A percentile compares a stretch with the other conserved stretches of the same genome.
Conservation (phyloP, 306 rosid species). For the Castanopsis chinensis region DNA sequence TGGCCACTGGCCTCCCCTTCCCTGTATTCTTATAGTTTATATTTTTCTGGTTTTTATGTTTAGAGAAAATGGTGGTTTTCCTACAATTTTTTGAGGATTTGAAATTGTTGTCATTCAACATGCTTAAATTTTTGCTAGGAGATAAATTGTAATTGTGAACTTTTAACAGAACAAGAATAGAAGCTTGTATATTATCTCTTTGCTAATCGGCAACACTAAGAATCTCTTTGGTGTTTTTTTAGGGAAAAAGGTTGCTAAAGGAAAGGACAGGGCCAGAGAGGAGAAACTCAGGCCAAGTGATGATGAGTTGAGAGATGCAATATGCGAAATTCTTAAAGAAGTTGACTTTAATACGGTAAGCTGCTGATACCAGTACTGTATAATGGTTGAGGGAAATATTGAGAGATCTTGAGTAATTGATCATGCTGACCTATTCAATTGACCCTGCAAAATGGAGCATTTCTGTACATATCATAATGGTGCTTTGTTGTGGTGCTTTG, state of each 20-base stretch:
- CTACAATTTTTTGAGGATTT: slow-evolving; percentile 1
- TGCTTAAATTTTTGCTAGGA: neutral
- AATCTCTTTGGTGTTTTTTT: neutral
- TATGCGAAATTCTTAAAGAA: slow-evolving; percentile 88
- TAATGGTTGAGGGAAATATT: neutral
- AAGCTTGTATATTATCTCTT: neutral
- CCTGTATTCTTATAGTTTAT: slow-evolving; percentile 15
- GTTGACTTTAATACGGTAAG: slow-evolving; percentile 98
- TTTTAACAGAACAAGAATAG: neutral
- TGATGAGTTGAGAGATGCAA: slow-evolving; percentile 70
- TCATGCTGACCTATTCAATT: neutral
- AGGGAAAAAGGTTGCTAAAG: slow-evolving; percentile 62
- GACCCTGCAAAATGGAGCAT: slow-evolving; percentile 1
- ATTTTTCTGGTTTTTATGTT: neutral
- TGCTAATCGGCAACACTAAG: neutral
- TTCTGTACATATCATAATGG: neutral
- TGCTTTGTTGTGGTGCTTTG: no score
- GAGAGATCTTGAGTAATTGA: neutral
- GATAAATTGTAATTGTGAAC: neutral
- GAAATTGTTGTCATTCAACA: neutral
- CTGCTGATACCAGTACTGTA: neutral
- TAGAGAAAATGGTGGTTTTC: neutral
- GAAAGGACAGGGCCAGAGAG: slow-evolving; percentile 69
- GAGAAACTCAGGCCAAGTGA: slow-evolving; percentile 60
- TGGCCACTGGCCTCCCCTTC: slow-evolving; percentile 22